These are phyloP conservation scores for Mycena metata DNA, from an alignment of 768 basidiomycete species.

Conservation along the genomic window DNA sequence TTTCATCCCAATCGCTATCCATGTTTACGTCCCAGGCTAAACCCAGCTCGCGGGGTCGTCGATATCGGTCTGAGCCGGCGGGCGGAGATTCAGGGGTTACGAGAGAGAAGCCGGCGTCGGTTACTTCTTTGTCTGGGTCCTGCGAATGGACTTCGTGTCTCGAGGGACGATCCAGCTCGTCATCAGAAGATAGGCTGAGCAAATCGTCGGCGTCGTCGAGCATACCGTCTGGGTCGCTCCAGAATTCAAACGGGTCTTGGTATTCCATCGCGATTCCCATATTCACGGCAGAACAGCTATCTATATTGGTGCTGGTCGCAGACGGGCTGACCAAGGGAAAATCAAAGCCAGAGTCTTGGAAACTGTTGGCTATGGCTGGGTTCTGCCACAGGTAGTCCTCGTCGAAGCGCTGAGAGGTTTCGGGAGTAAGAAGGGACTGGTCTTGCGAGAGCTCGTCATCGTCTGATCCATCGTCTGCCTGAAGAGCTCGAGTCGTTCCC, in stretches of 20 bases:
- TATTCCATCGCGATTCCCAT: constrained; percentile 31
- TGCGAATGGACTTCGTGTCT: neutral
- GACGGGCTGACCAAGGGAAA: constrained; percentile 8
- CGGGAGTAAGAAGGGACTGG: constrained; percentile 31
- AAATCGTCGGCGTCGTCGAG: constrained; percentile 11
- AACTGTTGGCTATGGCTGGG: constrained; percentile 8
- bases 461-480: constrained; percentile 24
- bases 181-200: constrained; percentile 26
- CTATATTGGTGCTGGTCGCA: constrained; percentile 26
- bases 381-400: constrained; percentile 33
- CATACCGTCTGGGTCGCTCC: constrained; percentile 28
- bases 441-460: constrained; percentile 43
- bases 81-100: constrained; percentile 19
- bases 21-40: constrained; percentile 31
- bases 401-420: constrained; percentile 36
- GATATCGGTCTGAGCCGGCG: neutral
- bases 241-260: constrained; percentile 33
- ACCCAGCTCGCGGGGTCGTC: constrained; percentile 17
- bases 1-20: constrained; percentile 4
- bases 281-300: constrained; percentile 12
- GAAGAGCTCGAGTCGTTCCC: constrained; percentile 23
- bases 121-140: constrained; percentile 1
- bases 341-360: constrained; percentile 21
- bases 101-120: constrained; percentile 16
- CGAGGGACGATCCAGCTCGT: neutral